These are phyloP conservation scores for Lentinula lateritia DNA, from an alignment of 768 basidiomycete genomes.

Conservation along the genomic window DNA sequence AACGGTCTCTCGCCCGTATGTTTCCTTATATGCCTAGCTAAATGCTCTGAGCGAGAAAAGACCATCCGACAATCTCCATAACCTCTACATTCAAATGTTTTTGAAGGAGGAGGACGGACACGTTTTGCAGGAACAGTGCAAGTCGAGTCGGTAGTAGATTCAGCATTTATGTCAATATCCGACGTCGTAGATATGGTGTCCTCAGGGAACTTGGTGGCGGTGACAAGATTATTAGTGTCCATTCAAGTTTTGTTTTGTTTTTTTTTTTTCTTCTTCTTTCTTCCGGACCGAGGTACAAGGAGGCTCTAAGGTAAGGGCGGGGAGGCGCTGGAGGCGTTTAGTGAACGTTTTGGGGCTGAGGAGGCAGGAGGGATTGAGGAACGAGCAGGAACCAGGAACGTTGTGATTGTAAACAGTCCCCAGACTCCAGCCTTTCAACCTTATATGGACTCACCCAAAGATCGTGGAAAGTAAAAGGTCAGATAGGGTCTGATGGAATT, in stretches of 20 bases:
- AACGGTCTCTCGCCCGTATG: conserved; percentile 99
- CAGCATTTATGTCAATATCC: neutral
- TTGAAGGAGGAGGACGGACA: conserved; percentile 80
- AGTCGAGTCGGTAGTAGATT: neutral
- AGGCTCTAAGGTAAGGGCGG: neutral
- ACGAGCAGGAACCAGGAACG: neutral
- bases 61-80: conserved; percentile 97
- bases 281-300: neutral
- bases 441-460: neutral
- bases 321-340: neutral
- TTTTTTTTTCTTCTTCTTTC: neutral
- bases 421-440: neutral
- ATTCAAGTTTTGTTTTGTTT: no score
- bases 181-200: neutral
- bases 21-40: conserved; percentile 51
- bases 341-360: neutral
- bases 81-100: conserved; percentile 93
- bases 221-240: neutral
- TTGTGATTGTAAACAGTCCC: neutral
- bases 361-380: neutral
- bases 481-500: neutral
- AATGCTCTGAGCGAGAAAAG: conserved; percentile 34
- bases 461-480: neutral
- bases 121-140: conserved; percentile 35
- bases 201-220: neutral